Base-by-base conservation (phyloP, 2,329 filamentous ascomycete species). In the Beauveria sp. region DNA sequence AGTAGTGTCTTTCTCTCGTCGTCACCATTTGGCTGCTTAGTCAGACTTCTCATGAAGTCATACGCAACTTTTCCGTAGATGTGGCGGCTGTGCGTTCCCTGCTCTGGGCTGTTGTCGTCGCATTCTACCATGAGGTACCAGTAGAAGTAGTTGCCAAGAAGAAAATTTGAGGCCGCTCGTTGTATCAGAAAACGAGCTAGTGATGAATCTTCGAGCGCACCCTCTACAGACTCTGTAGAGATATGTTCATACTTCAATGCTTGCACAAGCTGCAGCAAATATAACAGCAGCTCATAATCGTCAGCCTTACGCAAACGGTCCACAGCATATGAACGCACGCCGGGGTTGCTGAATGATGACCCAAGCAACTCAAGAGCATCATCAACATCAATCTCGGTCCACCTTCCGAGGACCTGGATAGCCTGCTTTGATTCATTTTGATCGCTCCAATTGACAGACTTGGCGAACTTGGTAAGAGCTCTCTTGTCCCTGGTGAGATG, bases 101-200 rank as follows among this genome's bases (percentile, higher is more conserved):
- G 90, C 49, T 91, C 88, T 3, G 86, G 85, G 66, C 89, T 92
- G 63, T 82, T 80, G 72, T 97, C 93, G 67, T 96, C 91, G 67
- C 93, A 96, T 75, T 99, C 96, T 1, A 99, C 95, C 87, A 97
- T 97, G 2, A 99, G 81, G 73, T 98, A 99, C 95, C 95, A 99
- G 73, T 97, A 91, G 60, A 99, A 85, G 75, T 96, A 96, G 72
- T 96, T 99, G 34, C 93, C 95, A 1, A 99, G 82, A 63, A 89
- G 88, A 69, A 97, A 90, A 70, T 96, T 98, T 64, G 88, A 86
- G 16, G 90, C 89, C 3, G 95, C 96, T 42, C 95, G 85, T 1
- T 89, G 86, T 61, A 99, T 95, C 3, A 99, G 80, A 70, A 99
- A 99, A 26, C 85, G 86, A 2, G 93, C 93, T 6, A 99, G 79